Percentiles rank a stretch among this genome's conserved stretches.
These are phyloP conservation scores for Pseudozyma hubeiensis DNA, from an alignment of 1,284 basidiomycete species.

Conservation along the genomic window DNA sequence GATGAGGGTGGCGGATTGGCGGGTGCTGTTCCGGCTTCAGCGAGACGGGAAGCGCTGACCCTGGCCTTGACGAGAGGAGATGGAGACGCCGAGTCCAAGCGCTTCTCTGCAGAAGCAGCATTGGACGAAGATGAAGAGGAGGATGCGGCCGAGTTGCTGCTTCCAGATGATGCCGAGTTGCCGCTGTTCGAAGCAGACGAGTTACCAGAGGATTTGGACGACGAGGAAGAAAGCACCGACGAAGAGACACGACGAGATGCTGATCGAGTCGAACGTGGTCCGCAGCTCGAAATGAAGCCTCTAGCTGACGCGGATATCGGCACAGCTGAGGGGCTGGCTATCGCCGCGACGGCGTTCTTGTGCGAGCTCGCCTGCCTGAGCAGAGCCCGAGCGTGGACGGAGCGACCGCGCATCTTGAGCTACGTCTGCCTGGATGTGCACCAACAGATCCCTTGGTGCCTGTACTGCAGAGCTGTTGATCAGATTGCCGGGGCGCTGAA, in stretches of 20 bases:
- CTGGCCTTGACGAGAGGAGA: slow-evolving; percentile 37
- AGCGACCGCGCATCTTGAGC: slow-evolving; percentile 46
- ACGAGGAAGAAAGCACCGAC: slow-evolving; percentile 34
- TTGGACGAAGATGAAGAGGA: slow-evolving; percentile 32
- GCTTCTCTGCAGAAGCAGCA: slow-evolving; percentile 18
- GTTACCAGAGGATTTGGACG: slow-evolving; percentile 33
- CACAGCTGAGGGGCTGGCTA: slow-evolving; percentile 24
- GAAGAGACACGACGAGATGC: slow-evolving; percentile 30
- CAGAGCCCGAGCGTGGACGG: slow-evolving; percentile 45
- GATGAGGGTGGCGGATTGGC: slow-evolving; percentile 54
- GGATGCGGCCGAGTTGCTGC: slow-evolving; percentile 32
- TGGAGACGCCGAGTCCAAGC: slow-evolving; percentile 10
- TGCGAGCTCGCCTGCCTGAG: slow-evolving; percentile 30
- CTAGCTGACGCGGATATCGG: slow-evolving; percentile 10
- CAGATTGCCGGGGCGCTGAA: background rate
- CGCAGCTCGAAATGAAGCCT: slow-evolving; percentile 41
- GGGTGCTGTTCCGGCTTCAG: slow-evolving; percentile 17
- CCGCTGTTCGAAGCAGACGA: slow-evolving; percentile 30
- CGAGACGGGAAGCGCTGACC: slow-evolving; percentile 16
- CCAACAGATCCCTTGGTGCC: slow-evolving; percentile 5
- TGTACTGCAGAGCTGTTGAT: slow-evolving; percentile 1
- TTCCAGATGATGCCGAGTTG: slow-evolving; percentile 26
- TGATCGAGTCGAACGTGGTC: slow-evolving; percentile 29
- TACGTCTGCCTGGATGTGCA: slow-evolving; percentile 9
- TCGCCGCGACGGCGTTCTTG: slow-evolving; percentile 20